Base-by-base conservation (phyloP, 768 basidiomycete genomes). In the Nidularia sp. region DNA sequence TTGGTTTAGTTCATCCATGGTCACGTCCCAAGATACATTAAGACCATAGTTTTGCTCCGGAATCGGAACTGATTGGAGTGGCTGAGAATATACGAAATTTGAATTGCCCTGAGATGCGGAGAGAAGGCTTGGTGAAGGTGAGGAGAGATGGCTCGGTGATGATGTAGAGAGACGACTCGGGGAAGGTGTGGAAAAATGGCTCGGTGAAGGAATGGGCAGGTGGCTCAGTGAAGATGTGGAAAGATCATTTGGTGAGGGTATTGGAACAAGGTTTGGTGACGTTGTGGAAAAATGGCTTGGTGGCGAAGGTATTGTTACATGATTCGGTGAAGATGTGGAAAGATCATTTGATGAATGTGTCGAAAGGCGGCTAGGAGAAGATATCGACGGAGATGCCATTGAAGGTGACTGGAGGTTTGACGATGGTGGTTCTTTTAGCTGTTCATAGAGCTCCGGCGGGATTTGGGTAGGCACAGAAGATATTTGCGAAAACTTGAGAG, bases 401-500 rank as follows among this genome's bases (percentile, higher is more conserved):
- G n/a, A n/a, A n/a, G n/a, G n/a, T n/a, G n/a, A n/a, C n/a, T n/a
- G n/a, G n/a, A n/a, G n/a, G n/a, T n/a, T n/a, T n/a, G n/a, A n/a
- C n/a, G n/a, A n/a, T n/a, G n/a, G n/a, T n/a, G n/a, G n/a, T 9
- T 47, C 59, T 6, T 52, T 49, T 29, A 75, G 64, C 44, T 66
- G 63, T 15, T 69, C 61, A 31, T 60, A 66, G 1, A 74, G 53
- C 22, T 67, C 54, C 31, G 54, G 53, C 4, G 73, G 70, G 33
- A 71, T 64, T 6, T 63, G 57, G 2, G 57, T 31, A 1, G 72
- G 74, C 5, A 76, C 58, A 1, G 59, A 53, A 22, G 58, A 56
- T 1, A 74, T 62, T 34, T 64, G 62, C 48, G 70, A 72, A 4
- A 65, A 61, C 57, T 66, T 65, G 12, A 70, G 52, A n/a, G 66